Percentiles rank a stretch among this genome's conserved stretches.
These are phyloP conservation scores for Monilinia fructigena DNA, from an alignment of 2,329 filamentous ascomycete genomes.

Conservation along the genomic window DNA sequence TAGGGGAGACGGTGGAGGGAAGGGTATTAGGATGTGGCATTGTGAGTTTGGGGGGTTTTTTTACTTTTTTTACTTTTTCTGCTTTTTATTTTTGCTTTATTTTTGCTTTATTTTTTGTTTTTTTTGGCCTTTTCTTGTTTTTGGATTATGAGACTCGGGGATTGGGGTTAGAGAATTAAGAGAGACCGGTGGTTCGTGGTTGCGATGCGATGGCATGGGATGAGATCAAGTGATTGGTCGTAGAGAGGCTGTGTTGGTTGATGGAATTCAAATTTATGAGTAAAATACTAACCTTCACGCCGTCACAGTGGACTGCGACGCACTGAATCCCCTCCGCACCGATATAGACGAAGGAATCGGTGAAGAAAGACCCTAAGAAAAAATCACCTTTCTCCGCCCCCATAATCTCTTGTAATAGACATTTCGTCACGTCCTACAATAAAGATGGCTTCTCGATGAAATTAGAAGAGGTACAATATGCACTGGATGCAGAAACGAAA, in stretches of 20 bases:
- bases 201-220: no score
- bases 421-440: conserved; percentile 24
- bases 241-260: no score
- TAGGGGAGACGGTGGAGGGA: conserved; percentile 38
- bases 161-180: no score
- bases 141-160: no score
- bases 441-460: conserved; percentile 24
- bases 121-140: no score
- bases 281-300: not conserved
- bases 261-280: no score
- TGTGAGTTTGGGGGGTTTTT: conserved; percentile 39
- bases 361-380: conserved; percentile 1
- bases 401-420: conserved; percentile 25
- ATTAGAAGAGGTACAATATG: conserved; percentile 20
- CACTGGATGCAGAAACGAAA: conserved; percentile 24
- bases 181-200: no score
- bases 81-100: no score
- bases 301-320: not conserved
- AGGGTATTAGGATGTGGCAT: conserved; percentile 42
- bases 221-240: not conserved
- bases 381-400: conserved; percentile 24
- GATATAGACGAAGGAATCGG: conserved; percentile 1
- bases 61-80: no score
- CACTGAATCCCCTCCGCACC: not conserved
- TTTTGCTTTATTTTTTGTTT: conserved; percentile 1